Conservation (phyloP, 2,329 filamentous ascomycete genomes). For the Dryadomyces quercivorus region DNA sequence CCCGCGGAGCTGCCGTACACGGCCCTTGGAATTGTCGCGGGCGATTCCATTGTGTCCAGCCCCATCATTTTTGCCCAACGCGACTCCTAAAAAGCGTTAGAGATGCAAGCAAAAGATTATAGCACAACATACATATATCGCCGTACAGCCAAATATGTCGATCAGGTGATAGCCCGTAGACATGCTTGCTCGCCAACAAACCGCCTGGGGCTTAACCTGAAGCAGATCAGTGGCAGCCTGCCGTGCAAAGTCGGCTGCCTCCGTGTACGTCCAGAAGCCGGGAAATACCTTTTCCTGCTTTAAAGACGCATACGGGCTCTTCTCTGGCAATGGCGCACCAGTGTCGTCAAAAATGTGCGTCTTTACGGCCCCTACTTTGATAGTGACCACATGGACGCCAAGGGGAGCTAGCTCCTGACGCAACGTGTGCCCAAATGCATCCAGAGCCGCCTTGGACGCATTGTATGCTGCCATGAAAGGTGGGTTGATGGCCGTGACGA, state of each 20-base stretch:
- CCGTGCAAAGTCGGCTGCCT: neutral
- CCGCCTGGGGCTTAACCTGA: neutral
- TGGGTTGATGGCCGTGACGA: neutral
- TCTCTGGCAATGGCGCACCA: neutral
- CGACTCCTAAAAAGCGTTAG: neutral
- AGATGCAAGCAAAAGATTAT: neutral
- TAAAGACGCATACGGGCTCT: neutral
- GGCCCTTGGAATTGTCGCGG: too few relatives aligned
- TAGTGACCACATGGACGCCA: neutral
- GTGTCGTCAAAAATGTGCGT: neutral
- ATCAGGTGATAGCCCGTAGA: conserved; percentile 9
- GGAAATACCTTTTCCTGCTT: too few relatives aligned
- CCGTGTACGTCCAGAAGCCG: too few relatives aligned
- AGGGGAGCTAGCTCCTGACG: neutral
- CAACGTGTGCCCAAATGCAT: neutral
- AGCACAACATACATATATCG: neutral
- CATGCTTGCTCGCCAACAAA: conserved; percentile 2
- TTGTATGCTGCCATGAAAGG: neutral
- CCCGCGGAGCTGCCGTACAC: too few relatives aligned
- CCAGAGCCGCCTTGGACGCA: neutral
- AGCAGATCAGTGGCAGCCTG: neutral
- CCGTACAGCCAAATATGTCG: neutral
- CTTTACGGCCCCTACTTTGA: neutral
- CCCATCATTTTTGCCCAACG: too few relatives aligned
- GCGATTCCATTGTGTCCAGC: too few relatives aligned